These are phyloP conservation scores for Candida gorgasii DNA, from an alignment of 805 yeast genomes.

Conservation along the genomic window DNA sequence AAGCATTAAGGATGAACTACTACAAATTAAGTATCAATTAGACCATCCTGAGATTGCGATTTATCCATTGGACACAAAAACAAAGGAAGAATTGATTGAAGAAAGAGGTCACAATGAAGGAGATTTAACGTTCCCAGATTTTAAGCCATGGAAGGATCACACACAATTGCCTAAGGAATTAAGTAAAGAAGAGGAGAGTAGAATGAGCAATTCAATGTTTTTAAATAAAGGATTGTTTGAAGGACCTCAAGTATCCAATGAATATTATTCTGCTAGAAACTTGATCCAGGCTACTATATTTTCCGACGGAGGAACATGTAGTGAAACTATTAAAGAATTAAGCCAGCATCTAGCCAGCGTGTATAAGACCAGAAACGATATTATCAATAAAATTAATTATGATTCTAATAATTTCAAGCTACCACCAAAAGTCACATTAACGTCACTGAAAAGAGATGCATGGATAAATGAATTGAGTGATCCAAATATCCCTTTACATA, in stretches of 20 bases:
- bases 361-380: conserved; percentile 39
- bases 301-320: conserved; percentile 35
- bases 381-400: conserved; percentile 37
- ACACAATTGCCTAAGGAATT: conserved; percentile 22
- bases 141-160: conserved; percentile 66
- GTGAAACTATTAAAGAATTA: conserved; percentile 35
- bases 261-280: conserved; percentile 68
- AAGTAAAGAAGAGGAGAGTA: conserved; percentile 48
- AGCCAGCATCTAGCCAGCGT: conserved; percentile 40
- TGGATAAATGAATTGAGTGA: conserved; percentile 86
- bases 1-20: conserved; percentile 30
- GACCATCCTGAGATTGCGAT: conserved; percentile 32
- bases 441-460: conserved; percentile 79
- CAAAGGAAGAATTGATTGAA: conserved; percentile 3
- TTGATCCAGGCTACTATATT: conserved; percentile 50
- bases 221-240: conserved; percentile 74
- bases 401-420: conserved; percentile 57
- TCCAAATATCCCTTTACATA: conserved; percentile 61
- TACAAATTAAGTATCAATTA: conserved; percentile 38
- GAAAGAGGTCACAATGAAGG: conserved; percentile 8
- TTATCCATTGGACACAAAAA: conserved; percentile 31
- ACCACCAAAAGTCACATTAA: conserved; percentile 87
- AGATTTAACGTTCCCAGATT: conserved; percentile 60
- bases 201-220: conserved; percentile 48
- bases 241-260: conserved; percentile 60